Evolutionary conservation across 495 filamentous ascomycete genomes (phyloP).

Genomic region (Hypoxylon fragiforme): DNA sequence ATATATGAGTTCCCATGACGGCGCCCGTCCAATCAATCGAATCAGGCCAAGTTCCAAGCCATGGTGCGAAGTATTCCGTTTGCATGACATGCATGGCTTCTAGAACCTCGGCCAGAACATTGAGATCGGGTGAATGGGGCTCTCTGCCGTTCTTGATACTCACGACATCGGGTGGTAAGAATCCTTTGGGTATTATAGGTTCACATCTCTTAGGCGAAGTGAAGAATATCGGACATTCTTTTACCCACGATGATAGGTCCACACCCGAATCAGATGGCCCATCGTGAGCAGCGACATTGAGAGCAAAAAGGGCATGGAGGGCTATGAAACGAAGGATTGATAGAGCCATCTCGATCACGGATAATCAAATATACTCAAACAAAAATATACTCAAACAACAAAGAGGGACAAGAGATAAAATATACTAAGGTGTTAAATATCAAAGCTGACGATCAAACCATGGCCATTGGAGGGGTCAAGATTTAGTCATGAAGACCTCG

Average conservation of each 20-base stretch:
- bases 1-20: constrained; percentile 79
- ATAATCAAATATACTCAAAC: not conserved
- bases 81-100: constrained; percentile 75
- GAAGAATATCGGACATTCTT: constrained; percentile 35
- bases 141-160: not conserved
- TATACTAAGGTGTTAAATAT: constrained; percentile 3
- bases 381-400: not conserved
- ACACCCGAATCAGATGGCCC: constrained; percentile 1
- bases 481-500: constrained; percentile 6
- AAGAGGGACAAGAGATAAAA: not conserved
- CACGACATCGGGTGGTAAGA: constrained; percentile 23
- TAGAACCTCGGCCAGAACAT: constrained; percentile 51
- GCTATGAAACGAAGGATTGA: constrained; percentile 7
- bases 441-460: constrained; percentile 14
- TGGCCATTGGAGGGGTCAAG: constrained; percentile 4
- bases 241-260: constrained; percentile 4
- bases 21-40: constrained; percentile 96
- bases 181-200: constrained; percentile 32
- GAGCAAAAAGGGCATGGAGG: constrained; percentile 3
- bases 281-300: constrained; percentile 1
- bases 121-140: constrained; percentile 21
- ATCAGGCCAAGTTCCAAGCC: constrained; percentile 80
- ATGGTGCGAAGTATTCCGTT: constrained; percentile 71
- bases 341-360: constrained; percentile 12
- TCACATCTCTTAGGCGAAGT: constrained; percentile 22